Evolutionary conservation across 2,329 filamentous ascomycete genomes (phyloP), one percentile per base, ranked within the genome.

Genomic region (Didymella lethalis): DNA sequence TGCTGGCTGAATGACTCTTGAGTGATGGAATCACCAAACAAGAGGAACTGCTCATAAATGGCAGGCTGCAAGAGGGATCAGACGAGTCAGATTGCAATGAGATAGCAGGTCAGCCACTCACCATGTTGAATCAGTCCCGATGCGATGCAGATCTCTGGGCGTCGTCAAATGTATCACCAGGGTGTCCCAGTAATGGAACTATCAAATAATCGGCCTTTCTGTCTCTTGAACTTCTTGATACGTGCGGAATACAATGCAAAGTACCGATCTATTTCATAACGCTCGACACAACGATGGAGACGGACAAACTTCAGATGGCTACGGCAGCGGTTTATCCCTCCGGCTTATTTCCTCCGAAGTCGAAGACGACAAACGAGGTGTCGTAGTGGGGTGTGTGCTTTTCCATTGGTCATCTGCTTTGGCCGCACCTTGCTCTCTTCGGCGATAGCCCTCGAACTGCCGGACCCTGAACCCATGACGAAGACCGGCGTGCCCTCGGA

Each of bases 11-110:
- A 85, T 2, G 87, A 85, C 41, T 84, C 81, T 72, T 98, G 88
- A 48, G 94, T 89, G 62, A 98, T 89, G 31, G 92, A 96, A 79
- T 98, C 95, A 54, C 94, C 94, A 62, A 98, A 90, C 25, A 98
- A 86, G 62, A 98, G 82, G 67, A 84, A 79, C 60, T 82, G 79
- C 36, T 81, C 76, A 54, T 77, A 76, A 23, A 67, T 51, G 32
- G 71, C 61, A 59, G 70, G 62, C 75, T 78, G 31, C 26, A 23
- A 14, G 7, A 38, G 25, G 26, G 12, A 29, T 59, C 8, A 56
- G 47, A 29, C 28, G 4, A 12, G 18, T 32, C 31, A n/a, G 34
- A 44, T 26, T 29, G 34, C 41, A 47, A 29, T n/a, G 11, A 44
- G 10, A 38, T n/a, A 28, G n/a, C 41, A 25, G n/a, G n/a, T 46